Evolutionary conservation across 2,329 filamentous ascomycete species (phyloP), one percentile per base, ranked within the genome.

Genomic region (Cladorrhinum sp.): DNA sequence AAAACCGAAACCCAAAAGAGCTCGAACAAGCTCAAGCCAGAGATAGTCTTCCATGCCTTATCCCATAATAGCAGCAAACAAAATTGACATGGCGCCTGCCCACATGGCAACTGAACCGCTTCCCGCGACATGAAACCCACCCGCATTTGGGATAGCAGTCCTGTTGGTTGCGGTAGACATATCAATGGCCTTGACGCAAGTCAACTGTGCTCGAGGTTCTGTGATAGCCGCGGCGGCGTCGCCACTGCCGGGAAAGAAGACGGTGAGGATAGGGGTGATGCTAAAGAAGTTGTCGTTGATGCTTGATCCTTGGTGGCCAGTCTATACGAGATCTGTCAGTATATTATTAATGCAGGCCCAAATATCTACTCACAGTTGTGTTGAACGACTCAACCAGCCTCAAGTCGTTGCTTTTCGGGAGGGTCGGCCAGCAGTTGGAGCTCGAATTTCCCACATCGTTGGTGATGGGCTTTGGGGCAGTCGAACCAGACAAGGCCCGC

Each of bases 361-460:
- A 36, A 4, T 23, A 22, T 9, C 29, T n/a, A 51, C 60, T 27
- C 20, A 60, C 60, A 5, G 38, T 57, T 4, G 36, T 4, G 7
- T 51, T 55, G 7, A 54, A 3, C 1, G 49, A 27, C 3, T 51
- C 22, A 8, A 63, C 49, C n/a, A 58, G 25, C 13, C 18, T 59
- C 12, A 63, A 29, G 27, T 55, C 49, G 29, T 59, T 29, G 13
- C 6, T 51, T 24, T 59, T 63, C 20, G 62, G 58, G 7, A 41
- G 48, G 1, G 58, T 48, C 3, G 62, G 62, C 62, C 62, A 63
- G 41, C 62, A 63, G 24, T 57, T 55, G 9, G 58, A 55, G 1
- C 55, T 48, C 0, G 12, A 23, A 32, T 63, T 63, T 29, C 54
- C 32, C 41, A 56, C n/a, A n/a, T n/a, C 6, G 16, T 22, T 32